Evolutionary conservation across 129 eudicot species (phyloP), one percentile per base, ranked within the genome.

Genomic region (Lonicera japonica): DNA sequence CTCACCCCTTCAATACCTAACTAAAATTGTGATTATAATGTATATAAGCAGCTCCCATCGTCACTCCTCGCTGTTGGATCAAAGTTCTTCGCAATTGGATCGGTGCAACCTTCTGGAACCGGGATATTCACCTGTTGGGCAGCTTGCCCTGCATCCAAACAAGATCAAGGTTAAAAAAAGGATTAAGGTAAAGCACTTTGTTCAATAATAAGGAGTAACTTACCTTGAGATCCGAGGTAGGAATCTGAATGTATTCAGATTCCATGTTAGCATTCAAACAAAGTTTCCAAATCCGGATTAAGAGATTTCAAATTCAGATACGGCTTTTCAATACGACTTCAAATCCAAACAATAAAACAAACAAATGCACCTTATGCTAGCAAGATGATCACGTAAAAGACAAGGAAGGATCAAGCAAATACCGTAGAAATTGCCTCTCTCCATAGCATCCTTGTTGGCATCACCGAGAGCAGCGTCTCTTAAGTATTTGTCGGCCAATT

Each of bases 21-120:
- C 6, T 43, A 43, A 43, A 43, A 58, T 29, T 55, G 50, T 51
- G 56, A 15, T 62, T 80, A 88, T 29, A 85, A 52, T 63, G 72
- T 72, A 67, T 86, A 90, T 17, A 39, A 55, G 74, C 97, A 90
- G 70, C 85, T 83, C 61, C 95, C 97, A 70, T 90, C 94, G 54
- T 86, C 97, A 73, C 95, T 90, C 64, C 95, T 81, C 23, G 97
- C 87, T 12, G 94, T 84, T 29, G 95, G 92, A 77, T 90, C 92
- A 24, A 80, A 89, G 78, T 89, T 89, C 13, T 56, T 61, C 0
- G 97, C 95, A 52, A 38, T 67, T 14, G 84, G 97, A 77, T 89
- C 97, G 0, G 92, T 81, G 74, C 95, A 86, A n/a, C 95, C 95
- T 79, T 80, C 83, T 0, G 95, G 90, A 57, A 91, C 76, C 0